Base-by-base conservation (phyloP, 371 early-diverging fungal species). In the Mucor irregularis region DNA sequence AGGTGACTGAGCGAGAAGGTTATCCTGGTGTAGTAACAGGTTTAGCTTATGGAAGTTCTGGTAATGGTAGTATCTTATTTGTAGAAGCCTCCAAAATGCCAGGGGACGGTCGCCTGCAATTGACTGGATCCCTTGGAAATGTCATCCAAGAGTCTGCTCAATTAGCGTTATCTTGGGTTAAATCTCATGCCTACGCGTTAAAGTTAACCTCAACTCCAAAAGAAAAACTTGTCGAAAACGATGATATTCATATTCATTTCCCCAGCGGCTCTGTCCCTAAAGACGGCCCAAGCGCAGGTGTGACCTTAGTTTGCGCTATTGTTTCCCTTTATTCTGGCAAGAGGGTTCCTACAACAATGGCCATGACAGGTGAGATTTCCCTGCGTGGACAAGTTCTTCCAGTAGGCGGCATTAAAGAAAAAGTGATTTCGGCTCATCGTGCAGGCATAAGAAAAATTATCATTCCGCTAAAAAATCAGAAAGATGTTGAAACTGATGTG, bases 331-430 rank as follows among this genome's bases (percentile, higher is more conserved):
- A 90, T 58, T 78, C 84, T 5, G 75, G 73, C n/a, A 64, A 66
- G 25, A 59, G 73, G 11, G 84, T 89, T 0, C 78, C 81, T 19
- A 48, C 69, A 11, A 76, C 76, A 0, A 78, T 78, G 0, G 89
- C 88, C 8, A 90, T 90, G 90, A 92, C 95, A 3, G 95, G 95
- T 21, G 93, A 94, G 64, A 80, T 94, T 10, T 89, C 92, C 1
- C 72, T 93, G 5, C 84, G 89, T 3, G 93, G 95, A 1, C 76
- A 82, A 47, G 90, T 94, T 3, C 69, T 90, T 28, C 91, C 91
- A 7, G 91, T 94, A 2, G 92, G 93, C 0, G 95, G 95, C 5
- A 85, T 94, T 58, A 89, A 89, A 68, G 93, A 93, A 71, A 94
- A 94, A 65, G 80, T 90, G 8, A 78, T 90, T 35, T 89, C 92